Evolutionary conservation across 768 basidiomycete genomes (phyloP).

Genomic region (Chiua virens): DNA sequence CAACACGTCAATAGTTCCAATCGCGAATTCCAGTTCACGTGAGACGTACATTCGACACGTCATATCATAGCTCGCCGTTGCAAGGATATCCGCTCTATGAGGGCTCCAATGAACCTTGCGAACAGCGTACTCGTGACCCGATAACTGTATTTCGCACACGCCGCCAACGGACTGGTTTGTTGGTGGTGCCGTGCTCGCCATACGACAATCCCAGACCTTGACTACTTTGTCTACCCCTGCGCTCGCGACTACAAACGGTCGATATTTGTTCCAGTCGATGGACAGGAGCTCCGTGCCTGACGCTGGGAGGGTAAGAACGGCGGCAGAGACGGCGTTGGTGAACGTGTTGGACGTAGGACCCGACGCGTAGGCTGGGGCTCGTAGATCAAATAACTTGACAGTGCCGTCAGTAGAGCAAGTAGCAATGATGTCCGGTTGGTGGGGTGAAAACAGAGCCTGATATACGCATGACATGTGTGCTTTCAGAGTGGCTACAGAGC

Average conservation of each 20-base stretch:
- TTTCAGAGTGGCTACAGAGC: slow-evolving; percentile 77
- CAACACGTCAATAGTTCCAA: not conserved
- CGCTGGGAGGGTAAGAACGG: slow-evolving; percentile 76
- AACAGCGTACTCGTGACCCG: slow-evolving; percentile 89
- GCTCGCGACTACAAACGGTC: slow-evolving; percentile 72
- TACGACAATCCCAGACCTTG: slow-evolving; percentile 86
- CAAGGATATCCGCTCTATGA: slow-evolving; percentile 67
- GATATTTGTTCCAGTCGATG: slow-evolving; percentile 93
- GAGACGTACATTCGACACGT: slow-evolving; percentile 80
- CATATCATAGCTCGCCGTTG: slow-evolving; percentile 89
- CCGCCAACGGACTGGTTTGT: slow-evolving; percentile 62
- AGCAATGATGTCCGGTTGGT: slow-evolving; percentile 77
- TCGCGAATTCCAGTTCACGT: not conserved
- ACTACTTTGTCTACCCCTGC: slow-evolving; percentile 76
- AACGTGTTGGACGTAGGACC: slow-evolving; percentile 55
- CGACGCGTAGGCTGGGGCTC: slow-evolving; percentile 57
- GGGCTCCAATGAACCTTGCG: slow-evolving; percentile 90
- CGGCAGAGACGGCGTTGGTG: slow-evolving; percentile 64
- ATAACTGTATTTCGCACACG: slow-evolving; percentile 63
- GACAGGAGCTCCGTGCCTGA: slow-evolving; percentile 77
- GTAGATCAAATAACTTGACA: slow-evolving; percentile 78
- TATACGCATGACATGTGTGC: slow-evolving; percentile 88
- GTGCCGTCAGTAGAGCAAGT: slow-evolving; percentile 89
- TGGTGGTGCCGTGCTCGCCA: slow-evolving; percentile 59
- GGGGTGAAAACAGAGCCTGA: slow-evolving; percentile 89